Percentiles rank a stretch among this genome's conserved stretches.
These are phyloP conservation scores for Epichloe coenophiala DNA, from an alignment of 2,329 filamentous ascomycete species.

Conservation along the genomic window DNA sequence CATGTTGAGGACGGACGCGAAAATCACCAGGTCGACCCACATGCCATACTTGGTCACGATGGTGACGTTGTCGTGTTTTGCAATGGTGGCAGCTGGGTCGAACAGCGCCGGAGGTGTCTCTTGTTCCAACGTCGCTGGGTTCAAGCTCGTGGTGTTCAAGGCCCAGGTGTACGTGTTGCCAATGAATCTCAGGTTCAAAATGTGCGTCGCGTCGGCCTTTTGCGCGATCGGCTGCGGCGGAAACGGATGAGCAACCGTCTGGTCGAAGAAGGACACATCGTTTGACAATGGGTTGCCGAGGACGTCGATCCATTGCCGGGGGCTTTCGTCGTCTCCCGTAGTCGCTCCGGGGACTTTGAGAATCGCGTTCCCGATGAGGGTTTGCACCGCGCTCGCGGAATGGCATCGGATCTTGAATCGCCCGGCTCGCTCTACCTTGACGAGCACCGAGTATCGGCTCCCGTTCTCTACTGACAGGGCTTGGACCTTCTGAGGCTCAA, in stretches of 20 bases:
- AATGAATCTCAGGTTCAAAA: slow-evolving; percentile 25
- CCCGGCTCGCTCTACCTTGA: slow-evolving; percentile 21
- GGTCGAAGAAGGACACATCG: slow-evolving; percentile 30
- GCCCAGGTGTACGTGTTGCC: slow-evolving; percentile 39
- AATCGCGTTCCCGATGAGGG: slow-evolving; percentile 38
- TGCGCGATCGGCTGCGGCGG: slow-evolving; percentile 29
- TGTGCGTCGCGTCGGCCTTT: slow-evolving; percentile 30
- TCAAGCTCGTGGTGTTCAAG: slow-evolving; percentile 31
- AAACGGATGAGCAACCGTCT: slow-evolving; percentile 29
- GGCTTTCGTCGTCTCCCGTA: slow-evolving; percentile 6
- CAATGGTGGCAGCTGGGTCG: slow-evolving; percentile 9
- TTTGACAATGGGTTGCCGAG: slow-evolving; percentile 29
- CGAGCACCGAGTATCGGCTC: slow-evolving; percentile 36
- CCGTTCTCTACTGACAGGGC: slow-evolving; percentile 35
- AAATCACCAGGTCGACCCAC: slow-evolving; percentile 44
- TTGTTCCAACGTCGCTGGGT: slow-evolving; percentile 19
- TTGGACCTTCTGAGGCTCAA: slow-evolving; percentile 36
- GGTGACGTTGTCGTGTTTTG: slow-evolving; percentile 28
- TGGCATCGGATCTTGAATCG: slow-evolving; percentile 42
- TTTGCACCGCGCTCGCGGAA: slow-evolving; percentile 28
- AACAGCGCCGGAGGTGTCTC: slow-evolving; percentile 34
- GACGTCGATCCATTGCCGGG: slow-evolving; percentile 34
- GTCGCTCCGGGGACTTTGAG: slow-evolving; percentile 21
- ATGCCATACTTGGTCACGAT: slow-evolving; percentile 31
- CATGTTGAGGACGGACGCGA: slow-evolving; percentile 24